Percentiles rank a stretch among this genome's conserved stretches.
phyloP scores from a whole-genome alignment of 164 flowering plant species.

The Hamamelis virginiana region DNA sequence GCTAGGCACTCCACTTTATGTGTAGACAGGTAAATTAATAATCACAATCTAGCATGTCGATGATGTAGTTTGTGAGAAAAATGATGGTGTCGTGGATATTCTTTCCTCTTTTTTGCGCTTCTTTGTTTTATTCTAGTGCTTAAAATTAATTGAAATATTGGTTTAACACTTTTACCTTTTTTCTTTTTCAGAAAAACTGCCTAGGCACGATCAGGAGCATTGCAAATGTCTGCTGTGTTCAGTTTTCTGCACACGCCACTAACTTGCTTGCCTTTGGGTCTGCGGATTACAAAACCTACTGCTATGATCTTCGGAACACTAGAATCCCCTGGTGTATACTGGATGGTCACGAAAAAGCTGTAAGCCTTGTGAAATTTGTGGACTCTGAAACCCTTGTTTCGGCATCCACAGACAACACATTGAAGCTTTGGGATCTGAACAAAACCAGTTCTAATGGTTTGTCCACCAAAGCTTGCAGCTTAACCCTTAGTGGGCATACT shows the following conservation, averaged over 20 bases:
- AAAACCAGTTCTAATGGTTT: slow-evolving; percentile 51
- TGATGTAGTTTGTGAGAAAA: neutral
- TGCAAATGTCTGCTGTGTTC: slow-evolving; percentile 95
- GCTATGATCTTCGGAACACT: slow-evolving; percentile 84
- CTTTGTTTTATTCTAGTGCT: neutral
- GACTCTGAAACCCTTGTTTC: slow-evolving; percentile 83
- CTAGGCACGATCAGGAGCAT: slow-evolving; percentile 64
- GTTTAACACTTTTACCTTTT: neutral
- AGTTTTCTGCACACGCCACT: slow-evolving; percentile 76
- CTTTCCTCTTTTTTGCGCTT: neutral
- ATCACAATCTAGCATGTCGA: neutral
- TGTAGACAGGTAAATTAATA: neutral
- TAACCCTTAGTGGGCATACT: slow-evolving; percentile 79
- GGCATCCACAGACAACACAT: slow-evolving; percentile 89
- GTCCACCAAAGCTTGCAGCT: slow-evolving; percentile 69
- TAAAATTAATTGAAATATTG: neutral
- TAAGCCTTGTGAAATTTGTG: slow-evolving; percentile 88
- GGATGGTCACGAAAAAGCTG: slow-evolving; percentile 84
- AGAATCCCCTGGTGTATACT: slow-evolving; percentile 87
- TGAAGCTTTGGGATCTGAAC: slow-evolving; percentile 93
- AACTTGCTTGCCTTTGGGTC: slow-evolving; percentile 88
- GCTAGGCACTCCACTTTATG: neutral
- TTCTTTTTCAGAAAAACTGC: slow-evolving; percentile 59
- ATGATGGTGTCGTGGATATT: neutral
- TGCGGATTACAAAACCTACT: slow-evolving; percentile 79